A percentile compares a stretch with the other conserved stretches of the same genome.
phyloP scores from a whole-genome alignment of 108 stramenopile species.

The Nitzschia palea region DNA sequence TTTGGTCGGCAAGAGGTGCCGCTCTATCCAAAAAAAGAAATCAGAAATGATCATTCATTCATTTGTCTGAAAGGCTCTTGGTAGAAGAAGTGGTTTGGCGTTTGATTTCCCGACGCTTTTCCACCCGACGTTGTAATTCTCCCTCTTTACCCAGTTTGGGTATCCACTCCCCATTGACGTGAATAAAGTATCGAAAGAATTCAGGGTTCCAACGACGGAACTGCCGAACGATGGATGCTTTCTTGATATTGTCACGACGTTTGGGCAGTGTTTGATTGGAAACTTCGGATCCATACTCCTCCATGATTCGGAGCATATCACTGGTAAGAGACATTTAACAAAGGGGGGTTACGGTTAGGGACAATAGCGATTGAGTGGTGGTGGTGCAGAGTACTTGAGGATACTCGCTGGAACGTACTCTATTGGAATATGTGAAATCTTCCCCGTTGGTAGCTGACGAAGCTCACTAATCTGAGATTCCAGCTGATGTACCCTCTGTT shows the following conservation, averaged over 20 bases:
- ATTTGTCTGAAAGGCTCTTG: not conserved
- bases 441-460: conserved; percentile 44
- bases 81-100: not conserved
- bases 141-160: conserved; percentile 50
- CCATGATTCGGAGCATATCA: conserved; percentile 58
- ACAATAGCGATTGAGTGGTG: not conserved
- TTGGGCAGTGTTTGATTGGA: conserved; percentile 42
- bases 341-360: not conserved
- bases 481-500: conserved; percentile 23
- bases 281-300: conserved; percentile 57
- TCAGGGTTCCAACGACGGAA: conserved; percentile 64
- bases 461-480: conserved; percentile 48
- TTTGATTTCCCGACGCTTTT: conserved; percentile 23
- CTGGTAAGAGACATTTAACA: conserved; percentile 6
- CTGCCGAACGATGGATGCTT: conserved; percentile 52
- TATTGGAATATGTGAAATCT: conserved; percentile 52
- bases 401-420: conserved; percentile 35
- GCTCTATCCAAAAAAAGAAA: not conserved
- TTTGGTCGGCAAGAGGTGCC: no score
- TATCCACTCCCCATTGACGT: conserved; percentile 48
- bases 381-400: not conserved
- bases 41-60: not conserved
- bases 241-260: conserved; percentile 37
- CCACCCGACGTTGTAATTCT: conserved; percentile 39
- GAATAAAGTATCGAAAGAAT: conserved; percentile 47